phyloP scores from a whole-genome alignment of 2,329 filamentous ascomycete genomes.

The Beauveria rudraprayagi region DNA sequence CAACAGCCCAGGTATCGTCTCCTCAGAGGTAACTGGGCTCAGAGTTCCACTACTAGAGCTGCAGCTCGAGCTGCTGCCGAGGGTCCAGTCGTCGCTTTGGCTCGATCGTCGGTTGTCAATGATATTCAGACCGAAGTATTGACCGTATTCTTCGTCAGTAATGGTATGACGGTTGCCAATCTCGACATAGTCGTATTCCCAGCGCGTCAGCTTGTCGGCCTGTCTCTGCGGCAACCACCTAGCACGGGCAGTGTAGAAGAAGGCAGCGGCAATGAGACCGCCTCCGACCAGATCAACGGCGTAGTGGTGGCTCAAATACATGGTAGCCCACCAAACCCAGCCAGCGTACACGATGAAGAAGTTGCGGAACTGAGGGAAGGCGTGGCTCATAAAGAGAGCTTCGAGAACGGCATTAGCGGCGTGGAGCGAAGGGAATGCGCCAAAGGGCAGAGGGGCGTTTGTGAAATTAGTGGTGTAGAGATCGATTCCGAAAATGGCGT shows the following conservation, averaged over 20 bases:
- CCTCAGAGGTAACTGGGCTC: conserved; percentile 41
- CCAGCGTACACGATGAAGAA: conserved; percentile 76
- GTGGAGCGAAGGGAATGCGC: conserved; percentile 89
- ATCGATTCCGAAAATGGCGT: conserved; percentile 82
- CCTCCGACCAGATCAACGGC: conserved; percentile 87
- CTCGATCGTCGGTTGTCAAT: conserved; percentile 34
- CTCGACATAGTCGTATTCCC: conserved; percentile 94
- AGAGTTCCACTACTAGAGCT: conserved; percentile 41
- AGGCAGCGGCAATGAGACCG: conserved; percentile 66
- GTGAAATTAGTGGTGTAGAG: conserved; percentile 91
- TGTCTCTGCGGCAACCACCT: conserved; percentile 78
- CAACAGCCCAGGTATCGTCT: conserved; percentile 27
- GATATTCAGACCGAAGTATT: conserved; percentile 39
- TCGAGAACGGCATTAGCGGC: conserved; percentile 83
- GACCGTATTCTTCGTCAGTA: conserved; percentile 39
- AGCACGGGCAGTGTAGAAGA: conserved; percentile 75
- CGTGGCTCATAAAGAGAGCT: conserved; percentile 85
- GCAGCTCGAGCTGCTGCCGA: conserved; percentile 69
- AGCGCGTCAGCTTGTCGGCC: conserved; percentile 75
- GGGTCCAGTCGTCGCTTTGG: conserved; percentile 82
- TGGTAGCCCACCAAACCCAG: conserved; percentile 98
- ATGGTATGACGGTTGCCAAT: conserved; percentile 53
- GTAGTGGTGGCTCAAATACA: conserved; percentile 97
- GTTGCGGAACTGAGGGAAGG: conserved; percentile 75
- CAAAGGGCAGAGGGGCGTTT: conserved; percentile 84